Percentiles rank a stretch among this genome's conserved stretches.
Conservation (phyloP, 1,284 basidiomycete species). For the Ceratobasidium papillatum region DNA sequence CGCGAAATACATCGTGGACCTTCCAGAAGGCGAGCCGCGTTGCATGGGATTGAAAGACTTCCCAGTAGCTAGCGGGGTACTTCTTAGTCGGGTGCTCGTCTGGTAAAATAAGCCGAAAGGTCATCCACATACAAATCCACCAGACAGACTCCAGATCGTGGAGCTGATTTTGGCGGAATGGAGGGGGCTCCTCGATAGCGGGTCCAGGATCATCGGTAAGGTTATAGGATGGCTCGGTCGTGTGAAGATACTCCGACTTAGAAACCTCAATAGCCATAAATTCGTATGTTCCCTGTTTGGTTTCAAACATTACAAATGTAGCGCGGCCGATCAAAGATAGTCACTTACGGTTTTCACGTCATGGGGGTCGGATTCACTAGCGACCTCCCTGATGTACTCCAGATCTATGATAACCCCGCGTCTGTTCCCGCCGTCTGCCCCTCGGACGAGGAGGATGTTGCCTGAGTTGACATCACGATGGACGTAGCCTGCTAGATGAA, state of each 20-base stretch:
- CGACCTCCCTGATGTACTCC: constrained; percentile 3
- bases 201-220: not conserved
- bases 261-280: no score
- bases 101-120: not conserved
- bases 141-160: constrained; percentile 16
- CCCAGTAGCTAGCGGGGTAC: not conserved
- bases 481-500: not conserved
- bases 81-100: not conserved
- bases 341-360: constrained; percentile 7
- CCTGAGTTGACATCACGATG: constrained; percentile 35
- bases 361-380: not conserved
- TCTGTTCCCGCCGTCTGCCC: not conserved
- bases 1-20: not conserved
- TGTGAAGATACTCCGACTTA: not conserved
- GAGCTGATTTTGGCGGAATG: constrained; percentile 6
- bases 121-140: constrained; percentile 2
- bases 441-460: constrained; percentile 29
- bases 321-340: not conserved
- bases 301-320: no score
- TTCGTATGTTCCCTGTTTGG: constrained; percentile 5
- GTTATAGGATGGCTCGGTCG: not conserved
- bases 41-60: not conserved
- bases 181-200: not conserved
- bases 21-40: not conserved
- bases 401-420: constrained; percentile 12